Evolutionary conservation across 305 asterid genomes (phyloP).

Genomic region (Ajuga reptans): DNA sequence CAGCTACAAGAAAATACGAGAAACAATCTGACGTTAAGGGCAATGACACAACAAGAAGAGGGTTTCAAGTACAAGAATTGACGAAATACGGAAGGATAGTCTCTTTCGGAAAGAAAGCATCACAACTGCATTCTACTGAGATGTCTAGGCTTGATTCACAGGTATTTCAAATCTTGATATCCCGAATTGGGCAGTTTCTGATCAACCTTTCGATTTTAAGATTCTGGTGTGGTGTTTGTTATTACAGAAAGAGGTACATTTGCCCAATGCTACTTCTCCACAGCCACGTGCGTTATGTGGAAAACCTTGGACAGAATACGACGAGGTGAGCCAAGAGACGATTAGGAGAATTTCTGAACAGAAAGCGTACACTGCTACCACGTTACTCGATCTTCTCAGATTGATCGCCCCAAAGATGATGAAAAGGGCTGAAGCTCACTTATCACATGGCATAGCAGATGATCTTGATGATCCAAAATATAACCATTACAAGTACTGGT

Average conservation of each 20-base stretch:
- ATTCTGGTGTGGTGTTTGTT: not conserved
- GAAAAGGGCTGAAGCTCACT: constrained; percentile 78
- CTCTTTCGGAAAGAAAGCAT: constrained; percentile 59
- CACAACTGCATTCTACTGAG: constrained; percentile 48
- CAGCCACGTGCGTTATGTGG: constrained; percentile 40
- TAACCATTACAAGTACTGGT: constrained; percentile 75
- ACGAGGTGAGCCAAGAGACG: constrained; percentile 47
- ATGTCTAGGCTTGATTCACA: constrained; percentile 29
- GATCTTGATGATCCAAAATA: constrained; percentile 73
- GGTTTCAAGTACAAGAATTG: constrained; percentile 36
- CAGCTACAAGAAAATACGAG: constrained; percentile 22
- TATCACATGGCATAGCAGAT: constrained; percentile 83
- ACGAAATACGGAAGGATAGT: constrained; percentile 65
- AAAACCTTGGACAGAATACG: constrained; percentile 69
- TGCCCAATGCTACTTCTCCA: constrained; percentile 25
- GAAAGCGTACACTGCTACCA: constrained; percentile 51
- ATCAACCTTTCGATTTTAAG: not conserved
- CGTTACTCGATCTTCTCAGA: constrained; percentile 61
- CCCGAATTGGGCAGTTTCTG: not conserved
- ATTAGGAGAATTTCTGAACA: constrained; percentile 41
- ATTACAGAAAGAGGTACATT: constrained; percentile 25
- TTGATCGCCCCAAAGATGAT: constrained; percentile 81
- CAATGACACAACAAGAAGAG: constrained; percentile 30
- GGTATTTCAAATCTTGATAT: constrained; percentile 26
- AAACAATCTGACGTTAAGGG: constrained; percentile 25